These are phyloP conservation scores for Lojkania enalia DNA, from an alignment of 2,329 filamentous ascomycete species.

Conservation along the genomic window DNA sequence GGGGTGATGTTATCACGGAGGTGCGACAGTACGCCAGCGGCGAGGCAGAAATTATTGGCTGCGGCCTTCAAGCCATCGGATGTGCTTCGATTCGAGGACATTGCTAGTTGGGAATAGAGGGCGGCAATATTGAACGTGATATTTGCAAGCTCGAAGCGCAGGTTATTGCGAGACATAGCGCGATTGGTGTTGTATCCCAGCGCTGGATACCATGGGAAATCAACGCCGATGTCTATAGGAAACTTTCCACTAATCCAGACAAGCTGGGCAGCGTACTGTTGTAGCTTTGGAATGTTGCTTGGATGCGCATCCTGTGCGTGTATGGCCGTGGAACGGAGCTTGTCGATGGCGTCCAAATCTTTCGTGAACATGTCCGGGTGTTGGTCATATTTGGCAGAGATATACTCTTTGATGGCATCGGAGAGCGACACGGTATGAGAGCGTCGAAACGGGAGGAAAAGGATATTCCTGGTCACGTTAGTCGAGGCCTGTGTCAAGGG, in stretches of 20 bases:
- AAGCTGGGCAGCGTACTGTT: constrained; percentile 88
- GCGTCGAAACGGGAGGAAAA: constrained; percentile 85
- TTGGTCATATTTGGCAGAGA: constrained; percentile 97
- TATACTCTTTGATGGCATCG: constrained; percentile 87
- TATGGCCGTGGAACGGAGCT: constrained; percentile 80
- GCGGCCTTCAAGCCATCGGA: constrained; percentile 84
- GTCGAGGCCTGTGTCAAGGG: background rate
- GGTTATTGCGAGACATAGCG: constrained; percentile 67
- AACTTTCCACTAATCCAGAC: constrained; percentile 95
- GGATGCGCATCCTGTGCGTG: constrained; percentile 85
- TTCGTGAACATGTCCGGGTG: constrained; percentile 95
- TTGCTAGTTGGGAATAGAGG: constrained; percentile 89
- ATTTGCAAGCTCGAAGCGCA: constrained; percentile 85
- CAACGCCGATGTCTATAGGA: constrained; percentile 91
- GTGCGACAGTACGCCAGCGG: constrained; percentile 81
- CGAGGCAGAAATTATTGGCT: constrained; percentile 85
- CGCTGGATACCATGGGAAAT: constrained; percentile 95
- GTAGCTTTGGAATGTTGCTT: constrained; percentile 85
- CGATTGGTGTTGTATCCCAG: constrained; percentile 85
- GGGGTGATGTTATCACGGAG: constrained; percentile 77
- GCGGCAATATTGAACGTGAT: constrained; percentile 91
- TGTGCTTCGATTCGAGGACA: constrained; percentile 74
- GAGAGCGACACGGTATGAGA: constrained; percentile 79
- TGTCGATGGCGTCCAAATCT: constrained; percentile 85
- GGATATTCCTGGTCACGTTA: constrained; percentile 57